Percentiles rank a stretch among this genome's conserved stretches.
These are phyloP conservation scores for Amauroascus verrucosus DNA, from an alignment of 2,329 filamentous ascomycete genomes.

Conservation along the genomic window DNA sequence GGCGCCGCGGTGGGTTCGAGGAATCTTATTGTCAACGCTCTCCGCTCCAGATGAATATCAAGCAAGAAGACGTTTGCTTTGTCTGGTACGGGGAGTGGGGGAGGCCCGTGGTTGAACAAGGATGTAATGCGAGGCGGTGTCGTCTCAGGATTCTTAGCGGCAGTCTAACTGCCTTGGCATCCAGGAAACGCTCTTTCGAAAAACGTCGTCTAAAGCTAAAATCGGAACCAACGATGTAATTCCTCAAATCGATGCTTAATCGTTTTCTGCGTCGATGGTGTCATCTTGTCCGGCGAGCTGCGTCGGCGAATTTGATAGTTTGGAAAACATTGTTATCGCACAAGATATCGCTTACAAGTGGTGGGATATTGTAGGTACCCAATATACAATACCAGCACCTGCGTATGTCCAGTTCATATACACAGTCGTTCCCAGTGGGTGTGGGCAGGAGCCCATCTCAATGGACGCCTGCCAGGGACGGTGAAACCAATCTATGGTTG, in stretches of 20 bases:
- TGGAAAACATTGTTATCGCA: no score
- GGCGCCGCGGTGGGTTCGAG: background rate
- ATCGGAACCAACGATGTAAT: background rate
- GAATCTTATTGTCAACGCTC: background rate
- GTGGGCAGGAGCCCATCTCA: background rate
- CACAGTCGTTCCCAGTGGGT: background rate
- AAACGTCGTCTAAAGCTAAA: background rate
- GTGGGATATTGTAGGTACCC: no score
- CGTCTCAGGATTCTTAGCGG: slow-evolving; percentile 1
- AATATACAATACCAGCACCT: no score
- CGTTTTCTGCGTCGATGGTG: background rate
- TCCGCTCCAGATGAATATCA: background rate
- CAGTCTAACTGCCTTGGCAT: slow-evolving; percentile 1
- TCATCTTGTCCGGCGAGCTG: background rate
- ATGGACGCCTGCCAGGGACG: background rate
- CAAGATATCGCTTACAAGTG: no score
- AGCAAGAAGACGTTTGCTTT: slow-evolving; percentile 1
- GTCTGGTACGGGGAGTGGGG: slow-evolving; percentile 7
- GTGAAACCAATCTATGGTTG: background rate
- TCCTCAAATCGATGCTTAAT: background rate
- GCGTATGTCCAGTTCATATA: no score
- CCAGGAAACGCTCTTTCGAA: background rate
- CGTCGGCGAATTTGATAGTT: no score
- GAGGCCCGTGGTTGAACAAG: slow-evolving; percentile 9
- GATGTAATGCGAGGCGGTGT: slow-evolving; percentile 2